Base-by-base conservation (phyloP, 805 yeast genomes). In the Candida michaelii region DNA sequence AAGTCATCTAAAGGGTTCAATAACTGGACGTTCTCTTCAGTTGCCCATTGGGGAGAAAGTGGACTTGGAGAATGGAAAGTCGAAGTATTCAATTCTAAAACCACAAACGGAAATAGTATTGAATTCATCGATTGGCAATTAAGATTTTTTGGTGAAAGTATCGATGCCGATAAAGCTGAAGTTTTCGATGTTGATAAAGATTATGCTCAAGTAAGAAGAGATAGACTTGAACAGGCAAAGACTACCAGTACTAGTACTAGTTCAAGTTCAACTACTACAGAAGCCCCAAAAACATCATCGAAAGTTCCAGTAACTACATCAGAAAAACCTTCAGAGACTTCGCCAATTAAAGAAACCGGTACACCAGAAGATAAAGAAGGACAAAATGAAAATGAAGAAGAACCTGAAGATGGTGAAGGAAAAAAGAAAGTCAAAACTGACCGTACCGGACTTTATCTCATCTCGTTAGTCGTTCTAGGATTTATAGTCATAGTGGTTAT, bases 31-130 rank as follows among this genome's bases (percentile, higher is more conserved):
- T 93, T 93, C 58, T 88, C 90, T 88, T 78, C 91, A 9, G 98
- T 93, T n/a, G 97, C 96, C 1, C 98, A 93, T 60, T 93, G 98
- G 97, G 97, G 97, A 30, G 90, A 84, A 52, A 37, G 58, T 2
- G 91, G 90, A 2, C 63, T 63, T 18, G 99, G 99, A 9, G 79
- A 76, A 4, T 93, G 99, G 99, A 79, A 63, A 27, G 53, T 93
- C 14, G 79, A 74, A 49, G 90, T 90, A 1, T 62, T 57, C 43
- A 58, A 58, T 5, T 52, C 50, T 25, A 55, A 60, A n/a, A 74
- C 77, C 38, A 62, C 55, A 1, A 66, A 69, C 43, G 56, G 58
- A 2, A 64, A 55, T 46, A 46, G 47, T 12, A 57, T 71, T 30
- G 43, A 46, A 1, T 71, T 93, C 31, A 64, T 74, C 33, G 69